phyloP scores from a whole-genome alignment of 2,329 filamentous ascomycete species.

The Talaromyces pinophilus region DNA sequence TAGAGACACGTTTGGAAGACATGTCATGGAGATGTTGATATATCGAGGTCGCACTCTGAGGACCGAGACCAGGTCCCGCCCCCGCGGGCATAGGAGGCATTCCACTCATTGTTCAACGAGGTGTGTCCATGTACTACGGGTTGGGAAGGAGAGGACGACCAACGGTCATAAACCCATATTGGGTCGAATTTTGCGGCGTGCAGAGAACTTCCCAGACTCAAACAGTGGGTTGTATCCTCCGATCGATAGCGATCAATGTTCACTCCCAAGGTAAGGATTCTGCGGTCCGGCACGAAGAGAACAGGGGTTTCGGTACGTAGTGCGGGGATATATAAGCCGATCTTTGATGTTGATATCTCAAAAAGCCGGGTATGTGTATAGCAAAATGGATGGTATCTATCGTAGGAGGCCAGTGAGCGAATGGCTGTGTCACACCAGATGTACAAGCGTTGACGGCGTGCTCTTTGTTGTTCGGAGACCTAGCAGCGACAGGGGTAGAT shows the following conservation, averaged over 20 bases:
- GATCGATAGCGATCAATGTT: neutral
- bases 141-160: neutral
- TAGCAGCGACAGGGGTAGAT: constrained; percentile 1
- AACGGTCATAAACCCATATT: constrained; percentile 6
- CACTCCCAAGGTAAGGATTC: neutral
- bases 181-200: neutral
- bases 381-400: neutral
- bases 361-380: neutral
- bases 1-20: constrained; percentile 89
- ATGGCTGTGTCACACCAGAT: neutral
- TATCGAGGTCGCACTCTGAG: constrained; percentile 56
- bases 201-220: neutral
- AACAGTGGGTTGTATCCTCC: neutral
- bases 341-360: neutral
- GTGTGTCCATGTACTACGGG: neutral
- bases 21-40: constrained; percentile 77
- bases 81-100: constrained; percentile 36
- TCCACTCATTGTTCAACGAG: constrained; percentile 19
- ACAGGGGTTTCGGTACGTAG: neutral
- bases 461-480: constrained; percentile 8
- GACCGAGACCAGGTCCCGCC: constrained; percentile 34
- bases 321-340: constrained; percentile 8
- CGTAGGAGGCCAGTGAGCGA: neutral
- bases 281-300: neutral
- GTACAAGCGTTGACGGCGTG: constrained; percentile 8